These are phyloP conservation scores for Alliaria petiolata DNA, from an alignment of 345 rosid species.

Conservation along the genomic window DNA sequence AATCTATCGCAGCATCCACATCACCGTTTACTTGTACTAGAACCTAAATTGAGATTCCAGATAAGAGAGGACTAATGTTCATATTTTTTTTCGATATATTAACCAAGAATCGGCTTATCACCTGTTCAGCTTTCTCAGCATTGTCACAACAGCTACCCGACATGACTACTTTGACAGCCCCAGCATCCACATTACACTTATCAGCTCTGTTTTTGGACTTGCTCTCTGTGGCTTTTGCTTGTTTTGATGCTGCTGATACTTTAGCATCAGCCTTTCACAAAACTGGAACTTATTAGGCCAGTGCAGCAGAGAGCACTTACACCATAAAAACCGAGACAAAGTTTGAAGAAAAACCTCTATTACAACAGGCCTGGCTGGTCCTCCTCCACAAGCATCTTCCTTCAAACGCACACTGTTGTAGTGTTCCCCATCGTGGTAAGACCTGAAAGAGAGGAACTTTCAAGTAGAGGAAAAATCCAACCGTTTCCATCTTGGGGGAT, in stretches of 20 bases:
- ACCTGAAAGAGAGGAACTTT: slow-evolving; percentile 38
- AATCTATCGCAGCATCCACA: slow-evolving; percentile 82
- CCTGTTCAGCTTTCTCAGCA: slow-evolving; percentile 72
- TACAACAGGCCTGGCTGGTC: slow-evolving; percentile 67
- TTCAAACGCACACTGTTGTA: slow-evolving; percentile 75
- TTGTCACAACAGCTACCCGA: slow-evolving; percentile 71
- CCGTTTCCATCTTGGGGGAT: not conserved
- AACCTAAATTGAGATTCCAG: slow-evolving; percentile 41
- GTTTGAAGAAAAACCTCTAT: slow-evolving; percentile 55
- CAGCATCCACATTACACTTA: slow-evolving; percentile 37
- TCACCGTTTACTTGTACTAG: slow-evolving; percentile 72
- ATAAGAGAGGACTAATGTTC: not conserved
- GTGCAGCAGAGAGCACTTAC: not conserved
- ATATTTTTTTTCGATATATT: not conserved
- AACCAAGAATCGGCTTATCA: slow-evolving; percentile 23
- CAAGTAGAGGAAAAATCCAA: not conserved
- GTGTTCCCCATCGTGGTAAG: slow-evolving; percentile 95
- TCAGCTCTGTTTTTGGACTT: slow-evolving; percentile 43
- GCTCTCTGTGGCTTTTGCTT: slow-evolving; percentile 51
- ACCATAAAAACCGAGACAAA: not conserved
- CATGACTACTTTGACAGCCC: slow-evolving; percentile 68
- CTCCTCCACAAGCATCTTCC: slow-evolving; percentile 73
- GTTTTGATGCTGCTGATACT: slow-evolving; percentile 62
- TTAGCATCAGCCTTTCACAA: slow-evolving; percentile 88
- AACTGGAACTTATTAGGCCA: slow-evolving; percentile 48